Base-by-base conservation (phyloP, 768 basidiomycete genomes). In the Suillus plorans region DNA sequence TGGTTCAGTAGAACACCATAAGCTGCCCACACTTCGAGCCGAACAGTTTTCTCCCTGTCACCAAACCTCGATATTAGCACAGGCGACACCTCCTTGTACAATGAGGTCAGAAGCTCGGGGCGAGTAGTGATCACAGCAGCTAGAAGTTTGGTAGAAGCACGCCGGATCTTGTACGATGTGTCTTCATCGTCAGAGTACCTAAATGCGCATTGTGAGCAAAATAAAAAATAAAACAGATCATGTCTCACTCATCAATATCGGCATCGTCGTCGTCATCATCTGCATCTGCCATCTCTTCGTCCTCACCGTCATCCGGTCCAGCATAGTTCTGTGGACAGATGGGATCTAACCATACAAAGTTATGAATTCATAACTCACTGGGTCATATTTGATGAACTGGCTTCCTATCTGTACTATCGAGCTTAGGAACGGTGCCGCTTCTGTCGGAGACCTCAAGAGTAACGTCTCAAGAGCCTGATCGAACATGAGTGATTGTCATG, bases 121-220 rank as follows among this genome's bases (percentile, higher is more conserved):
- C 95, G 92, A 1, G 97, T 99, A 14, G 86, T 87, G 64, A 99
- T 89, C 57, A 97, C 81, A 7, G 92, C 91, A 36, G 89, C 80
- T 18, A 99, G 83, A 4, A 99, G 81, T 74, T 98, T 98, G 20
- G 95, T 94, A 8, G 97, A 90, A 8, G 94, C 90, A 53, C 97
- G 88, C 68, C 97, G 90, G 64, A 97, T 94, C 77, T 98, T 98
- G 85, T 97, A 99, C 0, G 97, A 98, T 13, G 92, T 93, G 72
- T 99, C 97, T 75, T 99, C 97, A 64, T 99, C 97, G 70, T 99
- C 97, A 7, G 94, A 95, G 76, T 97, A 98, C 67, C 94, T 96
- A 68, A 34, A 12, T 61, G 44, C 31, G 37, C 14, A 53, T 67
- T 52, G 58, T 16, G 61, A 67, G 31, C 10, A 3, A 39, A 44